Evolutionary conservation across 2,329 filamentous ascomycete genomes (phyloP).

Genomic region (Pestalotiopsis sp.): DNA sequence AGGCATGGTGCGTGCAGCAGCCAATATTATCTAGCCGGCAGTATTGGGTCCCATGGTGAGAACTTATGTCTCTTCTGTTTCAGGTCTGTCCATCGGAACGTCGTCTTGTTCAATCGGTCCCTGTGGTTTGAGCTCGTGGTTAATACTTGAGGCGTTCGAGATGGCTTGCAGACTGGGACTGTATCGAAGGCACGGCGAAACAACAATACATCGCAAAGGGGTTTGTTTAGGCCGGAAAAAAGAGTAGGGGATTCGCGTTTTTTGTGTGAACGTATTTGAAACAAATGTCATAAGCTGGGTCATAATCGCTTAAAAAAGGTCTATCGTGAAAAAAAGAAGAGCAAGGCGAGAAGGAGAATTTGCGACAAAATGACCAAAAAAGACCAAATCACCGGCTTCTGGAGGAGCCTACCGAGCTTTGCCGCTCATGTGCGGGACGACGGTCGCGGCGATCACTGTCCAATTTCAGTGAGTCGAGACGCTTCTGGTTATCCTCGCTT

Average conservation of each 20-base stretch:
- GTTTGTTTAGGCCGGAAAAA: not conserved
- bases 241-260: not conserved
- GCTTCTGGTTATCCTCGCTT: slow-evolving; percentile 82
- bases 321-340: slow-evolving; percentile 24
- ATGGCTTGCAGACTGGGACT: not conserved
- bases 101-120: not conserved
- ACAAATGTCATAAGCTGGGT: slow-evolving; percentile 21
- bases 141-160: slow-evolving; percentile 5
- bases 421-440: slow-evolving; percentile 60
- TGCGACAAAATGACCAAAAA: slow-evolving; percentile 20
- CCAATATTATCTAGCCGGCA: not conserved
- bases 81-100: slow-evolving; percentile 2
- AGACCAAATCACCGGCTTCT: slow-evolving; percentile 46
- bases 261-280: slow-evolving; percentile 8
- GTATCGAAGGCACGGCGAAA: slow-evolving; percentile 5
- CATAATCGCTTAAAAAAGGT: slow-evolving; percentile 29
- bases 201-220: slow-evolving; percentile 8
- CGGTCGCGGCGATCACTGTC: slow-evolving; percentile 70
- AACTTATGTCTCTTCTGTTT: slow-evolving; percentile 1
- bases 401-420: slow-evolving; percentile 59
- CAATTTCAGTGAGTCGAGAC: slow-evolving; percentile 86
- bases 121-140: slow-evolving; percentile 1
- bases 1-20: not conserved
- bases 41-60: not conserved
- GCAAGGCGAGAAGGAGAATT: slow-evolving; percentile 21